Percentiles rank a stretch among this genome's conserved stretches.
Conservation (phyloP, 179 eudicot genomes). For the Gypsophila paniculata region DNA sequence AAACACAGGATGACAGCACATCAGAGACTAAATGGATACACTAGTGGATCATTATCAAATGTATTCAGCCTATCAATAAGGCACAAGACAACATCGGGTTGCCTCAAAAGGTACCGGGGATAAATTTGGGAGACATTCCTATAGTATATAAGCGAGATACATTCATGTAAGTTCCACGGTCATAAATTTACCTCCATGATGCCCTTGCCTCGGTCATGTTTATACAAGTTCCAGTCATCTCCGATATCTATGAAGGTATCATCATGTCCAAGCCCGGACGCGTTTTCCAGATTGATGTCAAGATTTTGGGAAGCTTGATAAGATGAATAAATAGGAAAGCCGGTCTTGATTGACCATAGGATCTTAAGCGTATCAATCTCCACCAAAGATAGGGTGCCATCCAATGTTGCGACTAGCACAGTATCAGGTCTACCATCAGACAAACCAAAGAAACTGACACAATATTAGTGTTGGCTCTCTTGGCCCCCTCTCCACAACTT, state of each 20-base stretch:
- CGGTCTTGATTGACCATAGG: conserved; percentile 57
- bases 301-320: conserved; percentile 47
- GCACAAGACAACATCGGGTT: background rate
- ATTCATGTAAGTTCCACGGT: too few species aligned
- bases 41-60: background rate
- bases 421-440: conserved; percentile 32
- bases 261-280: conserved; percentile 29
- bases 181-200: conserved; percentile 40
- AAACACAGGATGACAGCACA: conserved; percentile 14
- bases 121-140: conserved; percentile 1
- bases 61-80: conserved; percentile 3
- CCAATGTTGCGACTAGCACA: conserved; percentile 51
- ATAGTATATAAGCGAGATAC: background rate
- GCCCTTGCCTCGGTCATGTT: conserved; percentile 41
- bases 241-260: conserved; percentile 59
- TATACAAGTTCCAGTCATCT: conserved; percentile 58
- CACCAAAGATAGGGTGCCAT: conserved; percentile 57
- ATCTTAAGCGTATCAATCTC: conserved; percentile 44
- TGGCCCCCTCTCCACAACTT: background rate
- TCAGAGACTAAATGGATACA: conserved; percentile 11
- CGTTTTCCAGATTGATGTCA: conserved; percentile 33
- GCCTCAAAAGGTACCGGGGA: background rate
- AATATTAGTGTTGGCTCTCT: background rate
- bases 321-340: conserved; percentile 58
- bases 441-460: background rate